Evolutionary conservation across 352 stramenopile genomes (phyloP).

Genomic region (Phytophthora macrochlamydospora): DNA sequence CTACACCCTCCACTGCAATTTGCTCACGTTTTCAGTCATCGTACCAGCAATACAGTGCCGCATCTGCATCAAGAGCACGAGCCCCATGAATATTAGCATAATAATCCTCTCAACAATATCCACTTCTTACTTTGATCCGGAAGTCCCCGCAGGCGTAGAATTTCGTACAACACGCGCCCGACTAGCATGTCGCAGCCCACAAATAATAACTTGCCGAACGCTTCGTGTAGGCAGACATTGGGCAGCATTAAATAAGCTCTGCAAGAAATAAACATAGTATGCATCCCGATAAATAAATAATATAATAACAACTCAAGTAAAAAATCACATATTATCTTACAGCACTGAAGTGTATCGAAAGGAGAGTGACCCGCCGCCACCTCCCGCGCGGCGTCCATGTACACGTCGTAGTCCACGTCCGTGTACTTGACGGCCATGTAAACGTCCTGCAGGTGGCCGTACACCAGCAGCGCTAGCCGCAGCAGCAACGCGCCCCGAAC

Average conservation of each 20-base stretch:
- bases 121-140: slow-evolving; percentile 45
- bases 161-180: slow-evolving; percentile 89
- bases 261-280: background rate
- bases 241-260: slow-evolving; percentile 78
- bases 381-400: slow-evolving; percentile 95
- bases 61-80: slow-evolving; percentile 33
- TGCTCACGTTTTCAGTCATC: background rate
- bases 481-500: slow-evolving; percentile 61
- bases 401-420: slow-evolving; percentile 99
- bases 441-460: slow-evolving; percentile 76
- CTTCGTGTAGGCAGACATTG: slow-evolving; percentile 77
- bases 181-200: slow-evolving; percentile 94
- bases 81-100: background rate
- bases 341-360: slow-evolving; percentile 98
- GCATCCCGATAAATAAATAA: slow-evolving; percentile 2
- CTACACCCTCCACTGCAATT: background rate
- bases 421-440: slow-evolving; percentile 95
- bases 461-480: slow-evolving; percentile 74
- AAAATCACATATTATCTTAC: slow-evolving; percentile 25
- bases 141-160: slow-evolving; percentile 75
- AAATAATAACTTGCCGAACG: slow-evolving; percentile 96
- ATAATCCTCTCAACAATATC: slow-evolving; percentile 5
- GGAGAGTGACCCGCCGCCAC: slow-evolving; percentile 89
- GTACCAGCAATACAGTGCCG: slow-evolving; percentile 67
- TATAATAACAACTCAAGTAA: background rate